A percentile compares a stretch with the other conserved stretches of the same genome.
Evolutionary conservation across 768 basidiomycete species (phyloP).

Genomic region (Mycena vitilis): DNA sequence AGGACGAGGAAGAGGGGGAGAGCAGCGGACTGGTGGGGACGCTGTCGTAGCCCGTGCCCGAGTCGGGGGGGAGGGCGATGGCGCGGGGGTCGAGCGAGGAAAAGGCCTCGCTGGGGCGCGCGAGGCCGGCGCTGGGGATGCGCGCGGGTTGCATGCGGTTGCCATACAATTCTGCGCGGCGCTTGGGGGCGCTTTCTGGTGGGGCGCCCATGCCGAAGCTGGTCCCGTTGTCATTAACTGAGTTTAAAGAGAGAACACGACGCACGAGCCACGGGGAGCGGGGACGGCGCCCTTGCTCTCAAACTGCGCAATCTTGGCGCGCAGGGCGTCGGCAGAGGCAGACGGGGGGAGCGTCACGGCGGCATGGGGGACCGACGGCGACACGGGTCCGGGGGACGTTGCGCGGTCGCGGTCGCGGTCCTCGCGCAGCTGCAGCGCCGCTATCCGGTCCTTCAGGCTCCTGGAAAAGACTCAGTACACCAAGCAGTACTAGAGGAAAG

Average conservation of each 20-base stretch:
- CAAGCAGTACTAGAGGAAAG: too few species aligned
- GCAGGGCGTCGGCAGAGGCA: conserved; percentile 42
- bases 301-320: conserved; percentile 83
- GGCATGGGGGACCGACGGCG: conserved; percentile 29
- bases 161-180: conserved; percentile 77
- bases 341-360: conserved; percentile 46
- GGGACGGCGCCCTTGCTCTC: conserved; percentile 83
- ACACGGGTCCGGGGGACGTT: conserved; percentile 31
- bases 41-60: background rate
- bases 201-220: conserved; percentile 53
- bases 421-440: conserved; percentile 78
- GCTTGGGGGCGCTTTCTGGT: conserved; percentile 62
- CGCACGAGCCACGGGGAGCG: conserved; percentile 67
- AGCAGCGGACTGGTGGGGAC: background rate
- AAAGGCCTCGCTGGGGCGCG: conserved; percentile 27
- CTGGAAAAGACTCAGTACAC: background rate
- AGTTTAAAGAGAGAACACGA: background rate
- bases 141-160: conserved; percentile 68
- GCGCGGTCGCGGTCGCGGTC: conserved; percentile 37
- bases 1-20: background rate
- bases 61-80: conserved; percentile 10
- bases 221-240: conserved; percentile 3
- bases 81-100: conserved; percentile 16
- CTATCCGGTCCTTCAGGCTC: conserved; percentile 87
- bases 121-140: conserved; percentile 37